Evolutionary conservation across 495 filamentous ascomycete species (phyloP), one percentile per base, ranked within the genome.

Genomic region (Chlorociboria aeruginascens): DNA sequence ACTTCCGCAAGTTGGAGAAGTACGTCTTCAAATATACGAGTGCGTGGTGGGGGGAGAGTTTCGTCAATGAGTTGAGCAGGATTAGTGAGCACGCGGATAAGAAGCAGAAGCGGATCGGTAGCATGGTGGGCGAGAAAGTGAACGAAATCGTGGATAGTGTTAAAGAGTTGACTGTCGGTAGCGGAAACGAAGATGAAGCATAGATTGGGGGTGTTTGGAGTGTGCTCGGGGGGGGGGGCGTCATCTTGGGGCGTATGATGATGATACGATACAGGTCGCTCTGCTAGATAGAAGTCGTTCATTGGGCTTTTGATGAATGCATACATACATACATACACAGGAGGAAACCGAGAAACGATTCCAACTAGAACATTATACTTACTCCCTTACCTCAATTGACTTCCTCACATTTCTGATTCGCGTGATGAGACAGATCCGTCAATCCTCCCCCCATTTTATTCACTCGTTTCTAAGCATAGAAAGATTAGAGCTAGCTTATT

Each of bases 41-140:
- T 65, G 85, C 89, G 9, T 96, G 93, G 79, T 98, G 90, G 90
- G 92, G 90, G n/a, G 76, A 90, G 60, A 86, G 81, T 45, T 96
- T 98, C 54, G 88, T 96, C 38, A 76, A 71, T 17, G 90, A 96
- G 64, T 69, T 98, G 53, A 85, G 69, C 8, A 74, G 81, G 46
- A 82, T 86, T 49, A 82, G 81, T 11, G 69, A 73, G 48, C 63
- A 70, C 45, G 64, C 70, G 6, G 68, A 68, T 41, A 67, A 66
- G 58, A 73, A 70, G 63, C 43, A 52, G 35, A 61, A 54, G 49
- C 40, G 34, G 13, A 25, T 14, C 1, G 34, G 10, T 17, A 34
- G 11, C 8, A 33, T 14, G n/a, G 37, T 42, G 9, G 32, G 20
- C 20, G 43, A 36, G 6, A 52, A 42, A 16, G 49, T 45, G n/a